Base-by-base conservation (phyloP, 768 basidiomycete genomes). In the Xanthoconium purpureum region DNA sequence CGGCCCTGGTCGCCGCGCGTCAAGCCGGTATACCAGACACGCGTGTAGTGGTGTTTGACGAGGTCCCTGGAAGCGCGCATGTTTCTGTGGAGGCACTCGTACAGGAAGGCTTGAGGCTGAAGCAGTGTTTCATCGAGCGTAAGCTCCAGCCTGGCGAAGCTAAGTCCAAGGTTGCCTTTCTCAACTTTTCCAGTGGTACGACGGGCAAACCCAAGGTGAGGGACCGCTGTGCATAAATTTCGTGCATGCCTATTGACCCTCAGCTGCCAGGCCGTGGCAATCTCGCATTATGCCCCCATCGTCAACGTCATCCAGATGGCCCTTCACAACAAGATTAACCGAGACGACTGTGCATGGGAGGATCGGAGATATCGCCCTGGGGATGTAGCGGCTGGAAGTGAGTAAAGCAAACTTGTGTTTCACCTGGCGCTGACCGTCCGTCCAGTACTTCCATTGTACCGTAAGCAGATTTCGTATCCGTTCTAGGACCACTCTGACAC, bases 101-200 rank as follows among this genome's bases (percentile, higher is more conserved):
- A 13, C 79, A 64, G 79, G 78, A 52, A 56, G 70, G 78, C 10
- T 63, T 65, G 63, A 62, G 54, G 60, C 65, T 56, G 61, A 70
- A 42, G 58, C 73, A 59, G 62, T 66, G 60, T 54, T 87, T 81
- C 61, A 64, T 67, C 29, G 81, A 86, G 52, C 70, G 73, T 18
- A 72, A 63, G 32, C 74, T 89, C 40, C 61, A 64, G 28, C 75
- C 77, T 13, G 88, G 85, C 11, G 87, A 87, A 68, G 83, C 77
- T 28, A 84, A 77, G 64, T 80, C 74, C 13, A 79, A 82, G 43
- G 56, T 89, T 14, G 88, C 89, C 6, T 84, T 89, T 61, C 72
- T 89, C 52, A 81, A 79, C 50, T 87, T 90, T 61, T 89, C 88
- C 1, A 88, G 87, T 58, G 88, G 88, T 9, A 90, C 88, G 24